Evolutionary conservation across 768 basidiomycete species (phyloP).

Genomic region (Pisolithus orientalis): DNA sequence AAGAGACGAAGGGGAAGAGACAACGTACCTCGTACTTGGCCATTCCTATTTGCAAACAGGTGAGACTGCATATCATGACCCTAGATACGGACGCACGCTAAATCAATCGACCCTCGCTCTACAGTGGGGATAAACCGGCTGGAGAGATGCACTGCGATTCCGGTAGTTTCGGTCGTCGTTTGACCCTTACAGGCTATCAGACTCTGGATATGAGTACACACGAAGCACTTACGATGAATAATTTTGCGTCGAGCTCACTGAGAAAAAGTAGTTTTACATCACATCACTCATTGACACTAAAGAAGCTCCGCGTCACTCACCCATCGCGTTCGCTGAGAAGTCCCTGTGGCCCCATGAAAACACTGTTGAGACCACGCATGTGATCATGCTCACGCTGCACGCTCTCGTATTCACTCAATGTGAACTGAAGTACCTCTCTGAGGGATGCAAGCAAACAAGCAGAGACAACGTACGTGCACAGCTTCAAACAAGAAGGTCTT

Average conservation of each 20-base stretch:
- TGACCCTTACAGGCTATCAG: conserved; percentile 51
- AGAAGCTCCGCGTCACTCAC: conserved; percentile 28
- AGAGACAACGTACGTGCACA: conserved; percentile 58
- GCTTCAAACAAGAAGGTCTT: conserved; percentile 64
- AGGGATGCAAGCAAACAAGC: background rate
- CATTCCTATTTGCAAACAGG: conserved; percentile 47
- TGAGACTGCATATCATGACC: background rate
- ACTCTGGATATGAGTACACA: background rate
- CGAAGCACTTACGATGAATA: conserved; percentile 64
- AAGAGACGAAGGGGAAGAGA: background rate
- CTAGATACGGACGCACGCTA: conserved; percentile 49
- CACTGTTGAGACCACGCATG: conserved; percentile 55
- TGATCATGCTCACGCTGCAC: conserved; percentile 54
- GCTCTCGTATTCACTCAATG: conserved; percentile 67
- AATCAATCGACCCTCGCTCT: conserved; percentile 86
- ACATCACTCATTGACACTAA: conserved; percentile 1
- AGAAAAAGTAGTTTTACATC: conserved; percentile 33
- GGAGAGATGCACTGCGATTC: conserved; percentile 56
- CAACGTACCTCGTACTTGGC: conserved; percentile 66
- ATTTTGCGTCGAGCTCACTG: conserved; percentile 43
- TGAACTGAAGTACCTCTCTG: conserved; percentile 41
- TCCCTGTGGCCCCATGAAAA: conserved; percentile 59
- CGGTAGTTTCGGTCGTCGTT: conserved; percentile 86
- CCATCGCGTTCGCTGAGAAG: conserved; percentile 76
- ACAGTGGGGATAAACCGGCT: conserved; percentile 92